Evolutionary conservation across 1,284 basidiomycete genomes (phyloP), one percentile per base, ranked within the genome.

Genomic region (Omphalotus olearius): DNA sequence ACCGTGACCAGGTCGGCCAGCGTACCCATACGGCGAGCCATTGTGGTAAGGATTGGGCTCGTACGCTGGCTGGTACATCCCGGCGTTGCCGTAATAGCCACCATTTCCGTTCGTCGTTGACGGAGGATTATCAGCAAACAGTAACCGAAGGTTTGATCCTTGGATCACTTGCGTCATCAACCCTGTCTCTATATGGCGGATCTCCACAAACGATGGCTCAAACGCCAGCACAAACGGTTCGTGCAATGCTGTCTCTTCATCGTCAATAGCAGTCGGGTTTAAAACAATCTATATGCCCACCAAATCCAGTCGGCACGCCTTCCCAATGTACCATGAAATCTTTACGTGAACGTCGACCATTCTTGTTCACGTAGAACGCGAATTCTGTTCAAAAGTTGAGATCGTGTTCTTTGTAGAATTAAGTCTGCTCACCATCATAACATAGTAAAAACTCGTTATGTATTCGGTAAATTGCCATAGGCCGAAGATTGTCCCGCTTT

Each of bases 261-360:
- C 40, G n/a, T 17, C 26, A 25, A 13, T 35, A 6, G 25, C 30
- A 33, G 9, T n/a, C 23, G 18, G 1, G 10, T 9, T 30, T 46
- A 23, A 1, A 35, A 37, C 2, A 45, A 44, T 51, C 59, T 47
- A 53, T 18, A 44, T 3, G 69, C 87, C 66, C 60, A 96, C 93
- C 94, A 64, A 99, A 99, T 23, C 89, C 86, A 1, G 91, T 91
- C 1, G 97, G 97, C 41, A 79, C 79, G 3, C 97, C 97, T 69
- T 99, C 95, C 97, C 97, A 99, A 61, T 93, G 80, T 20, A 99
- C 89, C 76, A 96, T 92, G 79, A 97, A 98, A 55, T 92, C 86
- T 59, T 83, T 87, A 50, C 93, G 78, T 43, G 94, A 91, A 52
- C 94, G 79, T 79, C 93, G 92, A 10, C 97, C 97, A 59, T 88